Base-by-base conservation (phyloP, 148 eudicot genomes). In the Pharnaceum exiguum region DNA sequence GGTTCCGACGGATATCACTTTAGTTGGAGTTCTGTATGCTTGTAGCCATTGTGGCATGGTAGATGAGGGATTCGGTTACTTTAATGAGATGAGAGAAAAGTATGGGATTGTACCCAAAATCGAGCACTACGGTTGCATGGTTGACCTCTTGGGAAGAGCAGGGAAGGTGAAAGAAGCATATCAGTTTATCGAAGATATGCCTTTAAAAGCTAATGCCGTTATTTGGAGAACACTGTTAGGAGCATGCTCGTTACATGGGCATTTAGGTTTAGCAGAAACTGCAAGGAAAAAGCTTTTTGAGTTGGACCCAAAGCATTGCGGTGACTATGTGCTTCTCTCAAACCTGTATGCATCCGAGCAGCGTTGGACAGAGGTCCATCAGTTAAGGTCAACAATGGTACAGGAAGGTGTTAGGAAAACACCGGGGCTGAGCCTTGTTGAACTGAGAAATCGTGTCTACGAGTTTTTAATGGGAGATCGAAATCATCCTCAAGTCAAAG, bases 1-100 rank as follows among this genome's bases (percentile, higher is more conserved):
- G 40, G 62, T 66, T 10, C 96, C 96, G 15, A 82, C 69, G 45
- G 91, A 82, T 15, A 74, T 82, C 24, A 88, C 84, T 15, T 78
- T 84, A 57, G 80, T 88, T 7, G 96, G 96, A 13, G 91, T 88
- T 13, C 56, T 88, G 35, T 82, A 84, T 66, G 91, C 91, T 21
- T 88, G 96, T 51, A 85, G 89, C 57, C 96, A 85, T 52, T 82
- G 85, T 64, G 94, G 96, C 5, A 62, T 80, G 85, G 81, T 89
- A 7, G 79, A 80, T 27, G 76, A 84, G 26, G 93, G 93, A 16
- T 80, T 82, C 33, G 54, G 74, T 25, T 88, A 82, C 55, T 78
- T 88, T 21, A 46, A 76, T 22, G 57, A 64, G 38, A 88, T 88
- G 93, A 72, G 17, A 12, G 70, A 67, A 0, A 75, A 60, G 32